These are phyloP conservation scores for Aspergillus leporis DNA, from an alignment of 495 filamentous ascomycete genomes.

Conservation along the genomic window DNA sequence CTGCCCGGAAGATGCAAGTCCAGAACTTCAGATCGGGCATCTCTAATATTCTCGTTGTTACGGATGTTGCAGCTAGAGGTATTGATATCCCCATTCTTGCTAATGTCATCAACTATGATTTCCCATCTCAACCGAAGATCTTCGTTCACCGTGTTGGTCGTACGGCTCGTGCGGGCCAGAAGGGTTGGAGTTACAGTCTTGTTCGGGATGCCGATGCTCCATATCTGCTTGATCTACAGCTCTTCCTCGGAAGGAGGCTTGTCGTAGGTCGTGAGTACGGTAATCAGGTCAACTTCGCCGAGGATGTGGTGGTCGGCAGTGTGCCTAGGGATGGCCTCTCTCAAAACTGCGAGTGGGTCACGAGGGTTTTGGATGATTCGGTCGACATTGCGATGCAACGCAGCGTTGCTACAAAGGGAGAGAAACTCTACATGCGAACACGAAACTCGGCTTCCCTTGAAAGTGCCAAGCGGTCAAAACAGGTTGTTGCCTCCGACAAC, in stretches of 20 bases:
- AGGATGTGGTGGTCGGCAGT: conserved; percentile 78
- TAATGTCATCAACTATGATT: conserved; percentile 99
- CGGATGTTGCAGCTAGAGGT: conserved; percentile 94
- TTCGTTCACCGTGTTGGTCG: conserved; percentile 96
- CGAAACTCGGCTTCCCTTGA: conserved; percentile 84
- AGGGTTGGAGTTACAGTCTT: conserved; percentile 93
- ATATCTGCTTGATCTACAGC: conserved; percentile 91
- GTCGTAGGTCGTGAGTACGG: conserved; percentile 61
- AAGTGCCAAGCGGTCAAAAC: conserved; percentile 81
- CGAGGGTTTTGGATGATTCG: conserved; percentile 71
- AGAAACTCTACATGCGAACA: conserved; percentile 87
- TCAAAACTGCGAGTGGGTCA: conserved; percentile 73
- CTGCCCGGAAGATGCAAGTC: conserved; percentile 86
- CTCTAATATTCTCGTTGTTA: conserved; percentile 92
- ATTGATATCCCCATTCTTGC: conserved; percentile 96
- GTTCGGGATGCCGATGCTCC: conserved; percentile 81
- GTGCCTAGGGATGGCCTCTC: conserved; percentile 70
- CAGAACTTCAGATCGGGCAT: conserved; percentile 80
- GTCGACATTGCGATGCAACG: conserved; percentile 70
- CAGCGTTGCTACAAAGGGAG: conserved; percentile 78
- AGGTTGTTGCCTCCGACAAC: conserved; percentile 63
- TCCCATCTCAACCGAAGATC: conserved; percentile 93
- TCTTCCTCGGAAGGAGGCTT: conserved; percentile 83
- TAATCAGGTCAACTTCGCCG: conserved; percentile 64
- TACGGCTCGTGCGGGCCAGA: conserved; percentile 87